Base-by-base conservation (phyloP, 2,329 filamentous ascomycete genomes). In the Sporothrix pallida region DNA sequence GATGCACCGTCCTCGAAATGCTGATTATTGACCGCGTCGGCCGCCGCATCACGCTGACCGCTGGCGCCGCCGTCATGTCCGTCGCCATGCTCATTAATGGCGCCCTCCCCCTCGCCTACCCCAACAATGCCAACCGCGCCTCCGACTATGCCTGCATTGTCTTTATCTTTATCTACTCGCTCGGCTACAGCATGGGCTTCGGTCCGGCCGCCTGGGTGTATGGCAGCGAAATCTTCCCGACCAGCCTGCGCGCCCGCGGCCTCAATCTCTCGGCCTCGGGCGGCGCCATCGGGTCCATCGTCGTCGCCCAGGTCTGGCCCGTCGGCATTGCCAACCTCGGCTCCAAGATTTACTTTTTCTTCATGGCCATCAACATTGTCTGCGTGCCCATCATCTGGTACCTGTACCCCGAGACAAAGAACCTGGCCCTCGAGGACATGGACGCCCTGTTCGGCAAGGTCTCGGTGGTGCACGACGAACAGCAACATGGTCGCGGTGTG, bases 171-270 rank as follows among this genome's bases (percentile, higher is more conserved):
- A 80, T 89, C 60, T 90, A 88, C 78, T 86, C 87, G 8, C 82
- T 89, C 70, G 87, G 87, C 0, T 89, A 88, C 77, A 88, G 86
- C 70, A 81, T 89, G 75, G 86, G 87, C 0, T 88, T 89, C 60
- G 87, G 87, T 0, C 86, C 87, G 0, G 84, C 86, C 0, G 83
- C 87, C 0, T 90, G 87, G 87, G 86, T 89, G 0, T 89, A 89
- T 75, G 86, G 86, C n/a, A 84, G 87, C 0, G 87, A 90, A 83
- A 89, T 89, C 75, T 89, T 90, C 77, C 87, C 87, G 2, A 89
- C 87, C 0, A 81, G 86, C 5, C 82, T 88, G n/a, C 85, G 87
- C 12, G 87, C 87, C 2, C 83, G 86, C 0, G 87, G 87, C 2
- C 83, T 89, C 70, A 89, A 87, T 78, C 83, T 89, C 54, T 83